Evolutionary conservation across 441 rosid species (phyloP), one percentile per base, ranked within the genome.

Genomic region (Adansonia gregorii): DNA sequence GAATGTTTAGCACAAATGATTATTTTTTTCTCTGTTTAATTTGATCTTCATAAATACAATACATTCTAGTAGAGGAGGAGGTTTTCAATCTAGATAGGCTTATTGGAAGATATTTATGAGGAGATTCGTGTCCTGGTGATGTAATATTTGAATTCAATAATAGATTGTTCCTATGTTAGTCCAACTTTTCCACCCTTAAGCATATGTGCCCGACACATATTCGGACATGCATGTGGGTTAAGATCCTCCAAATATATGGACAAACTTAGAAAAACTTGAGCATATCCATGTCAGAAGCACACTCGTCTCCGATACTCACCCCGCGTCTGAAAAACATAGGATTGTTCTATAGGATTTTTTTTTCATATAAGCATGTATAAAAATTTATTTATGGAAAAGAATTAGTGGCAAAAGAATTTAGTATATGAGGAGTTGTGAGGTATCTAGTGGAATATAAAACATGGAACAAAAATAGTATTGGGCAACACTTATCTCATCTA

Each of bases 351-450:
- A 24, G 6, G 2, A 12, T n/a, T 22, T 48, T 22, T 48, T 48
- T 49, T 41, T 43, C 10, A 41, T 43, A 41, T 8, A 17, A 24
- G 59, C 73, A 6, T 69, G 58, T 48, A 48, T 64, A 15, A 11
- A 31, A 15, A 14, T 35, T 3, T 39, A 65, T 15, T 15, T 65
- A 15, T 69, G 22, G 35, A 19, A 5, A 67, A 67, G 9, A 67
- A 67, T 10, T 45, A 35, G 54, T 20, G 72, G 72, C n/a, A 43
- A 67, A 67, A 67, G 10, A 67, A 19, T 20, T 20, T 20, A 20
- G n/a, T 45, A 46, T 45, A 15, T 35, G 48, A 63, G 41, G 67
- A 63, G 67, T 63, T 31, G 67, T 61, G 67, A 31, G 43, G 43
- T 61, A 14, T 27, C 41, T 27, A 3, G 15, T 11, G 45, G 64